These are phyloP conservation scores for Asterophora lycoperdoides DNA, from an alignment of 768 basidiomycete species.

Conservation along the genomic window DNA sequence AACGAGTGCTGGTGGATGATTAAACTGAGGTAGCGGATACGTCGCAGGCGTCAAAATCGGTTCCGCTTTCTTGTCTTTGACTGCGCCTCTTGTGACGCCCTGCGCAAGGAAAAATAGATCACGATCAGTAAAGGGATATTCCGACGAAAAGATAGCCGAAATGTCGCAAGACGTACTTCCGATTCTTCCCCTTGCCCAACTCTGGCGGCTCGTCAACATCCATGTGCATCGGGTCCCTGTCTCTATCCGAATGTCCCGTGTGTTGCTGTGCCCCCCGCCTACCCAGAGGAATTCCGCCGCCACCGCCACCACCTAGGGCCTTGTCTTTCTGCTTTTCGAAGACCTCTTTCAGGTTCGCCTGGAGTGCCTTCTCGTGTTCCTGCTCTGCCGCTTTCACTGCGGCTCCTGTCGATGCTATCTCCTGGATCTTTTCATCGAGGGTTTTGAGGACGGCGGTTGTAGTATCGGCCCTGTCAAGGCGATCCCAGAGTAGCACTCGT, in stretches of 20 bases:
- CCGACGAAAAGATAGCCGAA: neutral
- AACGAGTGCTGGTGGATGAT: neutral
- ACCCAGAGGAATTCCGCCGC: constrained; percentile 22
- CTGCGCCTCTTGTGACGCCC: constrained; percentile 37
- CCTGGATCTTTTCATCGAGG: constrained; percentile 64
- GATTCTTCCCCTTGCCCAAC: constrained; percentile 49
- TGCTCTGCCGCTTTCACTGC: constrained; percentile 38
- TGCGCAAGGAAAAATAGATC: constrained; percentile 13
- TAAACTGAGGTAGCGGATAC: neutral
- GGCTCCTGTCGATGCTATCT: constrained; percentile 44
- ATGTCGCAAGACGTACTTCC: constrained; percentile 44
- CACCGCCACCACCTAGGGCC: constrained; percentile 24
- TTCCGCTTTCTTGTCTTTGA: constrained; percentile 56
- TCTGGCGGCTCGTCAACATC: constrained; percentile 60
- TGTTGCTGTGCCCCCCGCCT: constrained; percentile 12
- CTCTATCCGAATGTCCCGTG: constrained; percentile 15
- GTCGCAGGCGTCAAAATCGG: constrained; percentile 33
- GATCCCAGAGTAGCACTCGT: neutral
- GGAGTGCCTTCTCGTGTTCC: constrained; percentile 53
- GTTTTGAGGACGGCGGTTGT: constrained; percentile 67
- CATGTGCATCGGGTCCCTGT: constrained; percentile 44
- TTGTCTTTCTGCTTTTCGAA: constrained; percentile 62
- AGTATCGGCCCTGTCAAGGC: constrained; percentile 58
- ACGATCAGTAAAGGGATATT: neutral
- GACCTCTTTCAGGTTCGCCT: constrained; percentile 55